Evolutionary conservation across 2,329 filamentous ascomycete genomes (phyloP), one percentile per base, ranked within the genome.

Genomic region (Fusarium abutilonis): DNA sequence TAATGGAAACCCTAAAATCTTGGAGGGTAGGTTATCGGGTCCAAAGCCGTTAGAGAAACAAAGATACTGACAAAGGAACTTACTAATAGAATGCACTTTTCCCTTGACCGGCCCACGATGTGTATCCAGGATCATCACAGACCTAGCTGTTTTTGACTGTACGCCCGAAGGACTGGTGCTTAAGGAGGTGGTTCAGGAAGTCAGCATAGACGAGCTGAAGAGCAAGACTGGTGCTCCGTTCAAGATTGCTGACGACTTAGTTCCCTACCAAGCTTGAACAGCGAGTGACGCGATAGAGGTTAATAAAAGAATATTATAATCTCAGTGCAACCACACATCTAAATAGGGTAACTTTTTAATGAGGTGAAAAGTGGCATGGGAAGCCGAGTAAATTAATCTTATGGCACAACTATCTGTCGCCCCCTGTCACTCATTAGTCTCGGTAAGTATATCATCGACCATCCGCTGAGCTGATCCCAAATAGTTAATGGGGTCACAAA

Each of bases 1-100:
- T 84, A 94, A 95, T 80, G 93, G 93, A 52, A 89, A 90, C 72
- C 84, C 93, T 38, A 97, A 97, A 87, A 95, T 97, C 72, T 83
- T 97, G 64, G 91, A 93, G 82, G 90, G 96, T 46, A 11, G 19
- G 55, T 28, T 6, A 10, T 10, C 10, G 29, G 29, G 9, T 13
- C 10, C 3, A 13, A 13, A 5, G 4, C 29, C 11, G 29, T 31
- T 31, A 13, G 13, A 31, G 10, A 6, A 31, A 31, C 29, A 9
- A 31, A 19, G 19, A 19, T 19, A 4, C 29, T 35, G 14, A 35
- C 34, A 15, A 9, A 17, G n/a, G n/a, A n/a, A 14, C 23, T 35
- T 15, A 3, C 7, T 3, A 1, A 11, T 26, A 60, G 54, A 58
- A 79, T 96, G 93, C 78, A 90, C 91, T 53, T 93, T 97, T 78